These are phyloP conservation scores for Ziziphus jujuba DNA, from an alignment of 306 rosid species.

Conservation along the genomic window DNA sequence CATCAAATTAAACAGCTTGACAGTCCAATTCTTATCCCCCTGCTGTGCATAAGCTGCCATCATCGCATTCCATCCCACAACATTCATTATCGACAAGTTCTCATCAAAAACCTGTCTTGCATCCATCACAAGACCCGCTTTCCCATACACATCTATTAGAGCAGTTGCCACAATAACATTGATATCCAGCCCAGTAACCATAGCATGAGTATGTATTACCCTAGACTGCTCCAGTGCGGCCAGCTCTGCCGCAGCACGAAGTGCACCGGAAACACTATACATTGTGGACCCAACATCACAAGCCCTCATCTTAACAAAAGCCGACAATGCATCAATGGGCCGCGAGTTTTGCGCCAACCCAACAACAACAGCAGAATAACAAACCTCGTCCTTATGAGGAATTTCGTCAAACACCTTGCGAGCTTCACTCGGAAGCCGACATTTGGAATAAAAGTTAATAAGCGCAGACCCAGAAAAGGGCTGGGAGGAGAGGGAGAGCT, in stretches of 20 bases:
- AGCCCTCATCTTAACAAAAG: constrained; percentile 52
- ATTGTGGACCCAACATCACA: constrained; percentile 47
- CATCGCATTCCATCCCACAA: constrained; percentile 86
- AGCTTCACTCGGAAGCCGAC: constrained; percentile 42
- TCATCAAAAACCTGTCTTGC: constrained; percentile 71
- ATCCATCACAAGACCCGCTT: constrained; percentile 66
- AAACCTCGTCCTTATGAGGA: constrained; percentile 54
- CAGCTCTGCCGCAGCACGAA: constrained; percentile 65
- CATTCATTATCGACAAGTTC: constrained; percentile 38
- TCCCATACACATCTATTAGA: constrained; percentile 75
- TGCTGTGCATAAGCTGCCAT: constrained; percentile 80
- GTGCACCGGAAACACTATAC: constrained; percentile 60
- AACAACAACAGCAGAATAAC: constrained; percentile 64
- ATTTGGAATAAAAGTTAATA: constrained; percentile 57
- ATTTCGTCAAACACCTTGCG: constrained; percentile 71
- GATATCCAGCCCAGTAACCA: constrained; percentile 50
- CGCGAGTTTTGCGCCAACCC: constrained; percentile 71
- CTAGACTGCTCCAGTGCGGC: constrained; percentile 82
- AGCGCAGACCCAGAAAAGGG: constrained; percentile 72
- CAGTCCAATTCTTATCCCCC: constrained; percentile 50
- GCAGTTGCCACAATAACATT: constrained; percentile 58
- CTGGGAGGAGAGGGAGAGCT: constrained; percentile 45
- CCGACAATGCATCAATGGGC: constrained; percentile 40
- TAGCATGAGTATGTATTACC: constrained; percentile 55
- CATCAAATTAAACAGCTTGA: constrained; percentile 52